These are phyloP conservation scores for Rhizomucor pusillus DNA, from an alignment of 371 early-diverging fungal genomes.

Conservation along the genomic window DNA sequence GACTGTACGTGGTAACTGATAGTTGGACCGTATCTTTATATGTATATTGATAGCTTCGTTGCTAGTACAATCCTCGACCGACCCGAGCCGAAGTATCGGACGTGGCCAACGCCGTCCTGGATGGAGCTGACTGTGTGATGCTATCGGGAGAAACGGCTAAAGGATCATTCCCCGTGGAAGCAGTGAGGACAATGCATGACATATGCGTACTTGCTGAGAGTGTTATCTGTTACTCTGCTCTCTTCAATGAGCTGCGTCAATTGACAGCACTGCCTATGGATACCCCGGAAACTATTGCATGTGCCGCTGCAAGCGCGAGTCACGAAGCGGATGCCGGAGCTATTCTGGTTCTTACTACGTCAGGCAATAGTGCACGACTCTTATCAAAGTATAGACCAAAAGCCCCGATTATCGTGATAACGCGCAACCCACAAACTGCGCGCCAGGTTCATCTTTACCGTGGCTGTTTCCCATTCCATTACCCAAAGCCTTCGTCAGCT, in stretches of 20 bases:
- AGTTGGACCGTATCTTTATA: background rate
- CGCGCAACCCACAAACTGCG: slow-evolving; percentile 82
- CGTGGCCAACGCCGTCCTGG: slow-evolving; percentile 97
- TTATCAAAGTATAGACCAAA: slow-evolving; percentile 94
- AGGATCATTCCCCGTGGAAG: slow-evolving; percentile 80
- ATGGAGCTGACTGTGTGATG: slow-evolving; percentile 99
- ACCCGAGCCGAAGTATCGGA: slow-evolving; percentile 99
- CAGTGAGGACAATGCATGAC: slow-evolving; percentile 75
- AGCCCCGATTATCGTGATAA: slow-evolving; percentile 90
- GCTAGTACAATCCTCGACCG: slow-evolving; percentile 85
- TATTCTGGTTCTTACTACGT: slow-evolving; percentile 80
- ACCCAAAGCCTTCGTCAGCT: slow-evolving; percentile 55
- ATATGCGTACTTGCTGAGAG: slow-evolving; percentile 76
- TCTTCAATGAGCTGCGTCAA: slow-evolving; percentile 79
- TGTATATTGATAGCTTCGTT: background rate
- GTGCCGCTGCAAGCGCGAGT: slow-evolving; percentile 88
- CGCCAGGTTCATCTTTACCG: slow-evolving; percentile 86
- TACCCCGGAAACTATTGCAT: slow-evolving; percentile 92
- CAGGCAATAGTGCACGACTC: slow-evolving; percentile 86
- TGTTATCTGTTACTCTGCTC: slow-evolving; percentile 72
- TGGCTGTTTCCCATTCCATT: slow-evolving; percentile 90
- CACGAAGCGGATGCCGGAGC: slow-evolving; percentile 84
- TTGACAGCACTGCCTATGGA: slow-evolving; percentile 74
- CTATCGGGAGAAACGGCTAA: slow-evolving; percentile 98
- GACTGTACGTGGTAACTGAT: slow-evolving; percentile 48